A percentile compares a stretch with the other conserved stretches of the same genome.
These are phyloP conservation scores for Metschnikowia dekortorum DNA, from an alignment of 805 yeast species.

Conservation along the genomic window DNA sequence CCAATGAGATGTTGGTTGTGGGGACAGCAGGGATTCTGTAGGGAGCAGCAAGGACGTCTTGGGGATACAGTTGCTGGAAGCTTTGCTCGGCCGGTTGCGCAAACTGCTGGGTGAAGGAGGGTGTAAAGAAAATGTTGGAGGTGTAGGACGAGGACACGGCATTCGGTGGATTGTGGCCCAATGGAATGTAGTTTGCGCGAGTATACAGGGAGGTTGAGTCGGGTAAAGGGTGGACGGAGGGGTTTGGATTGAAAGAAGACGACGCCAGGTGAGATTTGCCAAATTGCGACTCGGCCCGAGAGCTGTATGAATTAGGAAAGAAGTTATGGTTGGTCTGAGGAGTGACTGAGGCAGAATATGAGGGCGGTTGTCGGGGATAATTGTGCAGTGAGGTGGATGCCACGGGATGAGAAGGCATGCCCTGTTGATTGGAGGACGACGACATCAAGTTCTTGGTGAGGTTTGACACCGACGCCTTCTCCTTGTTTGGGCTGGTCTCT, in stretches of 20 bases:
- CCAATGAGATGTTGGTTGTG: conserved; percentile 52
- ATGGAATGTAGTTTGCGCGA: conserved; percentile 29
- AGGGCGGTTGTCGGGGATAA: conserved; percentile 16
- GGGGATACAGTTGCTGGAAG: conserved; percentile 3
- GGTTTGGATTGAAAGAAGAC: conserved; percentile 9
- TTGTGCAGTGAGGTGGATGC: conserved; percentile 9
- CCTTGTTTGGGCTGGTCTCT: conserved; percentile 4
- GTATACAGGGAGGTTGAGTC: conserved; percentile 13
- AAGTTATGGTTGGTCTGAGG: conserved; percentile 7
- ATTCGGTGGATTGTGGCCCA: conserved; percentile 43
- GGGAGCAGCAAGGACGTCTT: conserved; percentile 7
- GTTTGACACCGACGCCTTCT: conserved; percentile 25
- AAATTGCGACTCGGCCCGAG: conserved; percentile 7
- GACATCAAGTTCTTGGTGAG: conserved; percentile 31
- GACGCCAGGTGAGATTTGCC: conserved; percentile 10
- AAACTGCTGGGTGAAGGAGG: conserved; percentile 20
- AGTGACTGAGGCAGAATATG: conserved; percentile 16
- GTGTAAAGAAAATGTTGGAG: conserved; percentile 36
- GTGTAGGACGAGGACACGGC: conserved; percentile 41
- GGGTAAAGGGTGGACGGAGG: conserved; percentile 1
- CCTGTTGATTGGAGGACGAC: conserved; percentile 8
- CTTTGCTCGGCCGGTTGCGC: conserved; percentile 2
- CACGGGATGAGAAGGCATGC: not conserved
- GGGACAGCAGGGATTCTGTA: conserved; percentile 38
- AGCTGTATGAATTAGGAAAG: conserved; percentile 8